Percentiles rank a stretch among this genome's conserved stretches.
Conservation (phyloP, 495 filamentous ascomycete genomes). For the Hypomontagnella submonticulosa region DNA sequence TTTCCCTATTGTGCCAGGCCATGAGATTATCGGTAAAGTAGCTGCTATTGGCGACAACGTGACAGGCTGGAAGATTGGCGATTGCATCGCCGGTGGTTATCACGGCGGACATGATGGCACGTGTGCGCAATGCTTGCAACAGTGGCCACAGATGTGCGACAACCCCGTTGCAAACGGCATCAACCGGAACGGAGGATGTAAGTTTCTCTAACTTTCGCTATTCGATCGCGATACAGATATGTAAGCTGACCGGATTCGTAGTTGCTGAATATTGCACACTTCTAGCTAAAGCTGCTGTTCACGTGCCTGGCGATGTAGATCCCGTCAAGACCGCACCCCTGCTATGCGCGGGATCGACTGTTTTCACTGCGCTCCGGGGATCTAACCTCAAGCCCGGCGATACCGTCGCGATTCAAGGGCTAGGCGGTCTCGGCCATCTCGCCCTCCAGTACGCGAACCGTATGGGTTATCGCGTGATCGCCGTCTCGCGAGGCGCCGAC, state of each 20-base stretch:
- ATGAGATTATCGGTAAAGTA: conserved; percentile 62
- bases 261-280: conserved; percentile 72
- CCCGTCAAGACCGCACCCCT: conserved; percentile 69
- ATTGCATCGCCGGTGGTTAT: conserved; percentile 59
- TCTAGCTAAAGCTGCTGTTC: conserved; percentile 67
- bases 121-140: conserved; percentile 58
- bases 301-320: conserved; percentile 65
- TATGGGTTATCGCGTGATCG: conserved; percentile 72
- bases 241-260: neutral
- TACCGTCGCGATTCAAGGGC: conserved; percentile 70
- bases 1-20: conserved; percentile 62
- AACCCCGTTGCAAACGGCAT: conserved; percentile 61
- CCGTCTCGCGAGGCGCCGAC: conserved; percentile 63
- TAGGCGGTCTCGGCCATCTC: conserved; percentile 73
- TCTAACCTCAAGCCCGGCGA: conserved; percentile 63
- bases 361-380: conserved; percentile 72
- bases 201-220: neutral
- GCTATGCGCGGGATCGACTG: conserved; percentile 75
- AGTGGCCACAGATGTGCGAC: conserved; percentile 64
- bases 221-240: neutral
- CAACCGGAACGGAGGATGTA: conserved; percentile 60
- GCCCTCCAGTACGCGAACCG: conserved; percentile 72
- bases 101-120: conserved; percentile 58
- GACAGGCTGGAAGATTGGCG: conserved; percentile 54
- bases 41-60: conserved; percentile 60